These are phyloP conservation scores for Sideroxylon spinosum DNA, from an alignment of 179 eudicot genomes.

Conservation along the genomic window DNA sequence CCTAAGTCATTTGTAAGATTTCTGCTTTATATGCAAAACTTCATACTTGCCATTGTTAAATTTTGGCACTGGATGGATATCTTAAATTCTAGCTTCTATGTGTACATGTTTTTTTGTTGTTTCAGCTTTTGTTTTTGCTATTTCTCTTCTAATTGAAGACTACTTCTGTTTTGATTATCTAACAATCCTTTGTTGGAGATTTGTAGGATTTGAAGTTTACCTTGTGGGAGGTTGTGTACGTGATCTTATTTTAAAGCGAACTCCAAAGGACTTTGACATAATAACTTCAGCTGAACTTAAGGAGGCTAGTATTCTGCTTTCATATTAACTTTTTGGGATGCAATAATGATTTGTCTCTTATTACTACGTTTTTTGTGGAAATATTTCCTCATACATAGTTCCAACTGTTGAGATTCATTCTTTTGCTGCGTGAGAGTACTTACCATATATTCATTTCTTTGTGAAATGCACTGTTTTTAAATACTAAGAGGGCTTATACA, in stretches of 20 bases:
- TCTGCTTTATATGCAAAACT: background rate
- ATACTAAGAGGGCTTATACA: background rate
- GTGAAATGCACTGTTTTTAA: background rate
- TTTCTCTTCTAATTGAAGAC: background rate
- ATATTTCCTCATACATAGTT: background rate
- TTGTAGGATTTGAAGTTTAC: slow-evolving; percentile 76
- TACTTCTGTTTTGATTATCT: background rate
- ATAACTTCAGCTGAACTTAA: slow-evolving; percentile 78
- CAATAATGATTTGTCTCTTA: background rate
- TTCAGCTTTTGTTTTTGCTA: slow-evolving; percentile 2
- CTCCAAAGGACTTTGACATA: slow-evolving; percentile 88
- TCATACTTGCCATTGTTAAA: slow-evolving; percentile 6
- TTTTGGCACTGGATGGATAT: background rate
- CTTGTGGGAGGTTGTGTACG: slow-evolving; percentile 98
- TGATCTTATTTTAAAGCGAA: slow-evolving; percentile 71
- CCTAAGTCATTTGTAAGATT: background rate
- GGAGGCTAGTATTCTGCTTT: slow-evolving; percentile 47
- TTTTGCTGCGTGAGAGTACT: background rate
- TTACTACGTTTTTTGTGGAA: background rate
- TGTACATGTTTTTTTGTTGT: slow-evolving; percentile 1
- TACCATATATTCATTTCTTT: background rate
- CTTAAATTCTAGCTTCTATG: background rate
- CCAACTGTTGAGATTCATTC: background rate
- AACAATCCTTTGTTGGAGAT: slow-evolving; percentile 5
- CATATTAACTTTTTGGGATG: background rate